Base-by-base conservation (phyloP, 2,329 filamentous ascomycete species). In the Colletotrichum navitas region DNA sequence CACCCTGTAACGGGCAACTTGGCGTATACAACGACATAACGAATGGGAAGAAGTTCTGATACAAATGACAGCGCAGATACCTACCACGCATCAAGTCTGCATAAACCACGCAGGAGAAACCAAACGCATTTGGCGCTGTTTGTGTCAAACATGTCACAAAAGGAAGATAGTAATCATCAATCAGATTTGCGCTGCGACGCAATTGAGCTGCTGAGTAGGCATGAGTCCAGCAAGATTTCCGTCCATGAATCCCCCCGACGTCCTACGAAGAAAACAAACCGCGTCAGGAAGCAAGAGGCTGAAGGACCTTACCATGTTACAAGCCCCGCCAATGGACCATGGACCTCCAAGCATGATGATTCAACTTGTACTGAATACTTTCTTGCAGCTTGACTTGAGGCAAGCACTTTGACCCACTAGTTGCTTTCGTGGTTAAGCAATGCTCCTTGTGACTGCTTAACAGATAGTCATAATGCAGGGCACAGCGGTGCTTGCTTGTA, bases 291-390 rank as follows among this genome's bases (percentile, higher is more conserved):
- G 6, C 11, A 43, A 41, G 11, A 32, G 18, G 2, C n/a, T 29
- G 16, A 5, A 52, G 43, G 49, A 43, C 55, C 29, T 63, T 49
- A 21, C 36, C 49, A 5, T 16, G 12, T 24, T 8, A 5, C 34
- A 14, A 32, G 7, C n/a, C 11, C 41, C 32, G 54, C 43, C 18
- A 2, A 32, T 10, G 32, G 66, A 24, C 21, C 8, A 34, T 39
- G 18, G 63, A 55, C 63, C 41, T 55, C 5, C 14, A 5, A 21
- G 29, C 18, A 55, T 21, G n/a, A 36, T 24, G 47, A 21, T 18
- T 3, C 18, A 32, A 12, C 39, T 47, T 49, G 55, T 66, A 54
- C 16, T 18, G 29, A 12, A 10, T 61, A 60, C 62, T 18, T 69
- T 24, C 2, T 29, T 16, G 21, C 14, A 14, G 59, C 51, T 7